Evolutionary conservation across 441 rosid species (phyloP), one percentile per base, ranked within the genome.

Genomic region (Croton laevigatus): DNA sequence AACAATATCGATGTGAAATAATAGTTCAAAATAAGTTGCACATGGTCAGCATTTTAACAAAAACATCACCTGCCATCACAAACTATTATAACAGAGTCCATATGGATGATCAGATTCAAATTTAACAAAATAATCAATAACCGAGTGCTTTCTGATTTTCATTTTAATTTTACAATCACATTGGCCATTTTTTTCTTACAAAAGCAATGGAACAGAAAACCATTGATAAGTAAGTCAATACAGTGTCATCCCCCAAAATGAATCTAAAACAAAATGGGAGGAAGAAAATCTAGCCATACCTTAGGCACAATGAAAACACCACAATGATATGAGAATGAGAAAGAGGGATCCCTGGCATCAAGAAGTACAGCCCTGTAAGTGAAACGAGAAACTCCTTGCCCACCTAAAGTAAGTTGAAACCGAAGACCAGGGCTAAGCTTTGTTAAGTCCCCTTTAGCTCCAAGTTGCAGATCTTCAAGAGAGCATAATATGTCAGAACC

Each of bases 281-380:
- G 32, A 27, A 38, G 4, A 59, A 44, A 65, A 44, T 38, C 1
- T 37, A 68, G 69, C 16, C 66, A 61, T 75, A 93, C 98, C 96
- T 90, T 94, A 11, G 98, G 97, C 72, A 94, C 97, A 61, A 94
- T 86, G 73, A 94, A 90, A 74, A 91, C 88, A 16, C 91, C 97
- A 78, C 89, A 91, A 66, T 86, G 86, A 80, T 82, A 87, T 46
- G 80, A 71, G 67, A 85, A 90, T 62, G 83, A 77, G 65, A 69
- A 78, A 12, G 81, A 78, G 48, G 73, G 72, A 46, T 83, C 86
- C 69, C 54, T 89, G 27, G 97, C 89, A 71, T 94, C 98, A 79
- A 94, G 89, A 80, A 94, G 84, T 32, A 90, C 77, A 0, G 98
- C 87, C 77, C 67, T 85, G 80, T 84, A 94, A 71, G 81, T 83